phyloP scores from a whole-genome alignment of 2,329 filamentous ascomycete species.

The Penicillium sp. region DNA sequence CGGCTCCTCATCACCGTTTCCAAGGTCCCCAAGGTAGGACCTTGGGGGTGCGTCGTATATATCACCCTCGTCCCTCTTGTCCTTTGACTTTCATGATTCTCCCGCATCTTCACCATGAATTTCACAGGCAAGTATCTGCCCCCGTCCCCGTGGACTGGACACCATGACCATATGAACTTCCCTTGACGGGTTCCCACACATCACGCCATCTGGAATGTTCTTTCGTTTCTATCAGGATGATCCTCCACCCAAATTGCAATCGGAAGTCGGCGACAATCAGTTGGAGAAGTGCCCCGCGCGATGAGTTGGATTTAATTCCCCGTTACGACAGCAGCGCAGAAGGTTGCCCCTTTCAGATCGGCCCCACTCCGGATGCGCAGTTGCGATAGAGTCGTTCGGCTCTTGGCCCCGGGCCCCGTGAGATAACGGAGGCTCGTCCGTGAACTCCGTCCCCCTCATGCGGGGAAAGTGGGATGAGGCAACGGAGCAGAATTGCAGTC shows the following conservation, averaged over 20 bases:
- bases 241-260: not conserved
- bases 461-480: constrained; percentile 5
- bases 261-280: not conserved
- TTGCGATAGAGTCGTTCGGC: not conserved
- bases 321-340: not conserved
- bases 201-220: not conserved
- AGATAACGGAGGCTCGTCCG: not conserved
- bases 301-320: not conserved
- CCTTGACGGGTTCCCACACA: not conserved
- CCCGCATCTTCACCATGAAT: no score
- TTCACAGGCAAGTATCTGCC: no score
- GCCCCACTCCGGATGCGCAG: constrained; percentile 3
- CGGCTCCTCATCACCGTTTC: not conserved
- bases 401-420: not conserved
- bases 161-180: not conserved
- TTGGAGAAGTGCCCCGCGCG: constrained; percentile 5
- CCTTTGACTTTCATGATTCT: no score
- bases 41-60: no score
- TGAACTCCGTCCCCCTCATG: constrained; percentile 9
- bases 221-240: not conserved
- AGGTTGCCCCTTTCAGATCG: constrained; percentile 1
- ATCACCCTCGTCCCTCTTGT: no score
- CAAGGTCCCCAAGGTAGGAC: no score
- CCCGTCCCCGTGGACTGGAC: no score
- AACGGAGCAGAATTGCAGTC: not conserved